Conservation (phyloP, 805 yeast species). For the Lachancea meyersii region DNA sequence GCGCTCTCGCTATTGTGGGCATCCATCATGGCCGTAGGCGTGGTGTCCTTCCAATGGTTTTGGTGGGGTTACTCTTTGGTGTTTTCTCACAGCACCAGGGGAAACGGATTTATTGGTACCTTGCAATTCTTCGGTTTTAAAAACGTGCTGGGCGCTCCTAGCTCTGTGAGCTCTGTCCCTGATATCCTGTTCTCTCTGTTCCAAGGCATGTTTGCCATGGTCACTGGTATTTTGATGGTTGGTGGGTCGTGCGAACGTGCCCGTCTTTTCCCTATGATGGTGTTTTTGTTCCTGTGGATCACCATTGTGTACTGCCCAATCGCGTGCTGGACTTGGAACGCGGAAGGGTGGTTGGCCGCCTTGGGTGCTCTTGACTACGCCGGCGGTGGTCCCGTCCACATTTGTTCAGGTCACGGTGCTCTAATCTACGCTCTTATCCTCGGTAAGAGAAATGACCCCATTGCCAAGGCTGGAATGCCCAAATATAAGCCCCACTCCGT, state of each 20-base stretch:
- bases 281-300: slow-evolving; percentile 88
- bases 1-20: slow-evolving; percentile 95
- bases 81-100: slow-evolving; percentile 59
- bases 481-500: slow-evolving; percentile 93
- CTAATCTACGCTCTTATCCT: slow-evolving; percentile 84
- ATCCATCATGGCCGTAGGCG: slow-evolving; percentile 77
- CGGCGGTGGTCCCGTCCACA: slow-evolving; percentile 98
- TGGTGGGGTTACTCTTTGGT: slow-evolving; percentile 96
- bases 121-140: slow-evolving; percentile 73
- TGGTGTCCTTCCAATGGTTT: slow-evolving; percentile 92
- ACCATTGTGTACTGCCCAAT: slow-evolving; percentile 93
- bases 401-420: slow-evolving; percentile 90
- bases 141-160: slow-evolving; percentile 76
- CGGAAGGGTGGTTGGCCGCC: slow-evolving; percentile 78
- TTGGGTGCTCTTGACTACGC: slow-evolving; percentile 93
- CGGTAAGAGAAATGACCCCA: slow-evolving; percentile 84
- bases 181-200: slow-evolving; percentile 83
- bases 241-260: slow-evolving; percentile 99
- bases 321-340: slow-evolving; percentile 98
- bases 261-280: slow-evolving; percentile 92
- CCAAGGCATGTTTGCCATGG: slow-evolving; percentile 96
- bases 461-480: slow-evolving; percentile 63
- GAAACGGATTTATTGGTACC: slow-evolving; percentile 71
- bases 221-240: slow-evolving; percentile 86
- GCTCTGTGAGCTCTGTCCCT: slow-evolving; percentile 64